Evolutionary conservation across 2,329 filamentous ascomycete genomes (phyloP), one percentile per base, ranked within the genome.

Genomic region (Sclerotinia borealis): DNA sequence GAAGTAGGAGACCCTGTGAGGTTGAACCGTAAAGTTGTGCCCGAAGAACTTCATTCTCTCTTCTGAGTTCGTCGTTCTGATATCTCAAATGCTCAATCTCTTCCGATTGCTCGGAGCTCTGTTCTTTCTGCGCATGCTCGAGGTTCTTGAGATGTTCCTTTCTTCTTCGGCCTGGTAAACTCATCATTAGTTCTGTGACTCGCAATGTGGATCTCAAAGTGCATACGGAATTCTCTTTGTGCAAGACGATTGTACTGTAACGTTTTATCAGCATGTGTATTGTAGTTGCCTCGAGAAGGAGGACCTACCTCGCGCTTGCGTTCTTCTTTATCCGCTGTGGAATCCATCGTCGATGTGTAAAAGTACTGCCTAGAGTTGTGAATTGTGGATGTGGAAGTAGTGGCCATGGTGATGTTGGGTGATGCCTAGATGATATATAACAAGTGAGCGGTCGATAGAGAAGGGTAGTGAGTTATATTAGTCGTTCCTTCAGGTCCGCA

Each of bases 121-220:
- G 73, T 63, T 77, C 76, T 59, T 74, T 75, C 62, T 79, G 76
- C 41, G 76, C 74, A 51, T 75, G 74, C 67, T 79, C 77, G 36
- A 79, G 74, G 49, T 75, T 77, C 68, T 75, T 78, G 52, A 79
- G 71, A 64, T 78, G 77, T 65, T 79, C 77, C 68, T 79, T 79
- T 59, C 77, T 74, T 65, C 77, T 71, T 64, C 77, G 76, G 41
- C 77, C 77, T 79, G 49, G n/a, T 48, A 13, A 39, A 63, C 10
- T 47, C 55, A 58, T 41, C 3, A 63, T 71, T 66, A 70, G 65
- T 55, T 39, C 60, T 43, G 34, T 63, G 22, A 36, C 22, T 9
- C 15, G 31, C 13, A 25, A 48, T 31, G 43, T 60, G 52, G 25
- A 50, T 19, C 19, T 59, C 45, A 49, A 36, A 58, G 45, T 47